These are phyloP conservation scores for Ceratocystis eucalypticola DNA, from an alignment of 2,329 filamentous ascomycete species.

Conservation along the genomic window DNA sequence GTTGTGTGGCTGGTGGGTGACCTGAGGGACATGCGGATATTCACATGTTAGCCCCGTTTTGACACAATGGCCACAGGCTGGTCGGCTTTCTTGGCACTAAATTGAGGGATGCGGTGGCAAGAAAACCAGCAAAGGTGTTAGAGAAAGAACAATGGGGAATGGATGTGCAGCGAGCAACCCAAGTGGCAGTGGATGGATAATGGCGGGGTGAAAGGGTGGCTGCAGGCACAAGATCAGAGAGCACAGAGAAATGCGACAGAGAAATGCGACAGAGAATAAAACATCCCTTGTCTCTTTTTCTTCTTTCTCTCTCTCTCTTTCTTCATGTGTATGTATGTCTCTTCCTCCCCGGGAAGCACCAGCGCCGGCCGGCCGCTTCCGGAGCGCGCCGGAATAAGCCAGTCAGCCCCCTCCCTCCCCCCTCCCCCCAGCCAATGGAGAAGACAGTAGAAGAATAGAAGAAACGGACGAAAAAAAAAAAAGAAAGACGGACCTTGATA, in stretches of 20 bases:
- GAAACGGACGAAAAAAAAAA: background rate
- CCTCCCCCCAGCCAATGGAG: background rate
- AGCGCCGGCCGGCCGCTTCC: background rate
- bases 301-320: too few relatives aligned
- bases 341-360: too few relatives aligned
- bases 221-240: background rate
- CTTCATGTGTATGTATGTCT: too few relatives aligned
- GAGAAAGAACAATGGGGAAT: background rate
- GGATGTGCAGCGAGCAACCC: background rate
- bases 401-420: background rate
- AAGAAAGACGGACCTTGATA: slow-evolving; percentile 39
- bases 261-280: too few relatives aligned
- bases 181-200: background rate
- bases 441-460: background rate
- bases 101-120: background rate
- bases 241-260: background rate
- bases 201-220: background rate
- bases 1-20: slow-evolving; percentile 42
- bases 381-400: background rate
- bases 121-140: background rate
- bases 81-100: slow-evolving; percentile 52
- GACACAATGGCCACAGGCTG: slow-evolving; percentile 48
- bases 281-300: too few relatives aligned
- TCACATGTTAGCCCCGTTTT: slow-evolving; percentile 50
- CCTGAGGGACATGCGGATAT: slow-evolving; percentile 41